phyloP scores from a whole-genome alignment of 1,284 basidiomycete species.

The Puccinia coronata region DNA sequence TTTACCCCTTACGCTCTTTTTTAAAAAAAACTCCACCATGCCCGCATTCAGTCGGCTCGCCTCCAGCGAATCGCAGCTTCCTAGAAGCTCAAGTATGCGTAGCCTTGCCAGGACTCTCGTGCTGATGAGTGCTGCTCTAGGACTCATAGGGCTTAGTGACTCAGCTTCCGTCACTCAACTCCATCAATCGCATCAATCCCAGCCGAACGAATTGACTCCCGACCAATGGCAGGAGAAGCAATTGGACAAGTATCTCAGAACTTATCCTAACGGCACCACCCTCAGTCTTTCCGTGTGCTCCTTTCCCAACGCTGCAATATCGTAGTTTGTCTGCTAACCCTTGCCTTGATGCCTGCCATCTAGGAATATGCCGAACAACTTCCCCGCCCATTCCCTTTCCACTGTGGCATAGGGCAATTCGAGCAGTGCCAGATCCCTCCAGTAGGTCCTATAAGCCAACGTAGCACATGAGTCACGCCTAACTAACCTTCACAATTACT shows the following conservation, averaged over 20 bases:
- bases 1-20: neutral
- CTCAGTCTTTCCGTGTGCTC: slow-evolving; percentile 42
- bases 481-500: neutral
- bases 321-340: neutral
- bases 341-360: neutral
- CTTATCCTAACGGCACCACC: slow-evolving; percentile 43
- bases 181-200: neutral
- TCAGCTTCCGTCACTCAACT: neutral
- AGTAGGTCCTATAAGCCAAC: slow-evolving; percentile 30
- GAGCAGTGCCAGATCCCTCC: slow-evolving; percentile 28
- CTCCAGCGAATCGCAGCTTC: neutral
- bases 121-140: slow-evolving; percentile 2
- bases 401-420: slow-evolving; percentile 41
- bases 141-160: neutral
- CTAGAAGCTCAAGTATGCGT: neutral
- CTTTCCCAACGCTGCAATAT: neutral
- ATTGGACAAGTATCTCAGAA: slow-evolving; percentile 36
- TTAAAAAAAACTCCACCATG: neutral
- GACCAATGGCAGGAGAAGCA: slow-evolving; percentile 37
- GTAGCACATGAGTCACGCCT: neutral
- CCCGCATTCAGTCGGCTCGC: neutral
- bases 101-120: neutral
- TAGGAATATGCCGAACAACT: slow-evolving; percentile 46
- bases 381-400: neutral
- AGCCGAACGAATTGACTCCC: slow-evolving; percentile 14